Base-by-base conservation (phyloP, 306 rosid species). In the Vigna reflexopilosa region DNA sequence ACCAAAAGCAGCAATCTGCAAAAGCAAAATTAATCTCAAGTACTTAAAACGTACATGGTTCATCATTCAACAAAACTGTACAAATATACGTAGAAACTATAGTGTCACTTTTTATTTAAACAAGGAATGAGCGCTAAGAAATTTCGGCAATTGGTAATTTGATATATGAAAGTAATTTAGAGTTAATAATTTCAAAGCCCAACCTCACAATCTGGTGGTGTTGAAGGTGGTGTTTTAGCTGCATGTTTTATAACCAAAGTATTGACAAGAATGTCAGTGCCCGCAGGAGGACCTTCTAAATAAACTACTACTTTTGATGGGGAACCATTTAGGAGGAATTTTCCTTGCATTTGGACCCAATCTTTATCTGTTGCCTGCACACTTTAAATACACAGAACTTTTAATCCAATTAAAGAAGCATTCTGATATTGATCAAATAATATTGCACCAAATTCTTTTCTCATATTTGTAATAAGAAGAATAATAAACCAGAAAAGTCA, bases 291-390 rank as follows among this genome's bases (percentile, higher is more conserved):
- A 62, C 98, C 98, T 91, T 95, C 98, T 3, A 95, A 67, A 86
- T 91, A 95, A 78, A 95, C 77, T 11, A 91, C 84, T 17, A 91
- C 94, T 88, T 79, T 90, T 48, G 98, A 86, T 2, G 96, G 86
- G 24, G 97, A 91, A 71, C 88, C 93, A 70, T 95, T 95, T 45
- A 95, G 77, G 49, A 95, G 98, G 87, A 95, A 95, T 66, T 92
- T 95, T 73, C 98, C 98, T 59, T 88, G 89, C 83, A 92, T 79
- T 73, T 90, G 89, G 55, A 82, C 83, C 98, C 98, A 95, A 76
- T 91, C 91, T 85, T 91, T 91, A 86, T 91, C 91, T 67, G 98
- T 90, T 77, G 97, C 97, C 96, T 95, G 91, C 84, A 89, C 96
- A 77, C 99, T 95, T 69, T 22, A 76, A 81, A 63, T 59, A 62